Conservation (phyloP, 208 protist genomes). For the Phytomonas serpens region DNA sequence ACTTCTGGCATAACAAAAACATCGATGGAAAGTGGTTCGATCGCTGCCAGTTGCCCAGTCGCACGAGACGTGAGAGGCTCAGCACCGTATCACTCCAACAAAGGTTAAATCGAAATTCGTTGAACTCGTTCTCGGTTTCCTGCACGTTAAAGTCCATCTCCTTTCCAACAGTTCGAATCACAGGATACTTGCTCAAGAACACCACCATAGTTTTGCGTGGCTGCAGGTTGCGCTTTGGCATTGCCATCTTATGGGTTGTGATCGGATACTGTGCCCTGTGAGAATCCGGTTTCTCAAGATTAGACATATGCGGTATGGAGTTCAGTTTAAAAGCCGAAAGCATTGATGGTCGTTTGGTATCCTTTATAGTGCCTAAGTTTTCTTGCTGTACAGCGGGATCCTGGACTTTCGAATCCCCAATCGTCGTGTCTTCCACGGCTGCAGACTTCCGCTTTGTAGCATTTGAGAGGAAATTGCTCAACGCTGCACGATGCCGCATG, state of each 20-base stretch:
- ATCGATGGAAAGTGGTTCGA: constrained; percentile 96
- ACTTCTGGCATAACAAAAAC: constrained; percentile 91
- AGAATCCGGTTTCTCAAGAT: background rate
- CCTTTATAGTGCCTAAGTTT: background rate
- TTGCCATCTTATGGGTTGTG: background rate
- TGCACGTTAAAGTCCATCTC: constrained; percentile 67
- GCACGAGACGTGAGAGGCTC: constrained; percentile 79
- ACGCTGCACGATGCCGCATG: background rate
- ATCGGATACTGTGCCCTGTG: background rate
- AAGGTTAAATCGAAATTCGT: constrained; percentile 89
- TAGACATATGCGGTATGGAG: background rate
- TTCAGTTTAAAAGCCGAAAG: background rate
- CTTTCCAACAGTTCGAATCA: constrained; percentile 64
- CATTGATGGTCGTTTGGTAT: background rate
- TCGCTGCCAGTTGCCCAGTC: constrained; percentile 88
- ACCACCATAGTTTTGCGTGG: constrained; percentile 59
- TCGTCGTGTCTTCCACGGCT: background rate
- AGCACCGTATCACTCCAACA: constrained; percentile 93
- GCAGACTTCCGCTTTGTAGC: background rate
- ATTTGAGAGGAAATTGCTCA: background rate
- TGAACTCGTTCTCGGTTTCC: constrained; percentile 71
- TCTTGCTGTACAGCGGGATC: constrained; percentile 6
- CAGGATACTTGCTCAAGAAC: constrained; percentile 73
- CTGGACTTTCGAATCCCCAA: constrained; percentile 4
- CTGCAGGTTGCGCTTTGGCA: constrained; percentile 26